Base-by-base conservation (phyloP, 352 stramenopile species). In the Nothophytophthora sp. region DNA sequence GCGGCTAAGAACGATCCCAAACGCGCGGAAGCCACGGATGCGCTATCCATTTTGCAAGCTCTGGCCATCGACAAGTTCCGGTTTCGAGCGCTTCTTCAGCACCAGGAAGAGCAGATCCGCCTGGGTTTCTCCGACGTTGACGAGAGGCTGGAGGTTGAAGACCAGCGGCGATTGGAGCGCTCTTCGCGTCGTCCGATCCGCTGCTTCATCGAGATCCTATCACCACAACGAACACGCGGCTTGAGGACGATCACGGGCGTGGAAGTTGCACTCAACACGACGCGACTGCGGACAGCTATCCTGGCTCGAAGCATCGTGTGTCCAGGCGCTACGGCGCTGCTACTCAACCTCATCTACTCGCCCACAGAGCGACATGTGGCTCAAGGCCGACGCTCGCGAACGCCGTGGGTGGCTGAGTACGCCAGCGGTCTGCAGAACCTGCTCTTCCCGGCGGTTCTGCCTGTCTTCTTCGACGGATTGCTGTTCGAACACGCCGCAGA, bases 271-370 rank as follows among this genome's bases (percentile, higher is more conserved):
- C 54, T 84, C 29, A 84, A 84, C 34, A 79, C 70, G 3, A 60
- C 73, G 7, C 60, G 63, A 23, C 44, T 84, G 15, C 63, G 70
- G 13, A 73, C 58, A 12, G 73, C 73, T 1, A 84, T 88, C 23
- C 36, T 88, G 3, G 70, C 70, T 1, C 66, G 74, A n/a, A 78
- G 55, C 19, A 63, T 78, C 20, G 37, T 83, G 5, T 88, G 76
- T 34, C 76, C 76, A 2, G 73, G 76, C 0, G 72, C 65, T 5
- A 80, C 66, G 10, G 68, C 73, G 15, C 40, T 85, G 27, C 57
- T 88, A n/a, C 58, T 83, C 5, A 88, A 88, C 40, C 63, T 88
- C 13, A 67, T 88, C 19, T 81, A 72, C 35, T 83, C 70, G 12
- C 60, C 70, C 0, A 62, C 70, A 9, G 73, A 84, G 47, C 48